phyloP scores from a whole-genome alignment of 495 filamentous ascomycete species.

The Aspergillus diversus region DNA sequence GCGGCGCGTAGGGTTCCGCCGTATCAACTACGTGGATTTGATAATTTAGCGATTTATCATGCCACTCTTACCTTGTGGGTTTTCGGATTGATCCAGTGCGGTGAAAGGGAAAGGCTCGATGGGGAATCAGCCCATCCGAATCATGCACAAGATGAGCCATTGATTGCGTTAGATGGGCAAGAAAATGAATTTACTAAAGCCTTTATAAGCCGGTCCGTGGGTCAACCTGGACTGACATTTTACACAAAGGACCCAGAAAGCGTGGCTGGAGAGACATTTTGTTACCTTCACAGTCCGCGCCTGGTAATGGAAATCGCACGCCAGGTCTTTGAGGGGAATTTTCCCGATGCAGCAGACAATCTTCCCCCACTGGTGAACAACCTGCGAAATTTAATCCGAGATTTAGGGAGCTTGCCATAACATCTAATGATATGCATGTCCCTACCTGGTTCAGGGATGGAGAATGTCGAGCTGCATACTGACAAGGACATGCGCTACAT shows the following conservation, averaged over 20 bases:
- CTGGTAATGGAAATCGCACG: constrained; percentile 51
- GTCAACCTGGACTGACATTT: constrained; percentile 38
- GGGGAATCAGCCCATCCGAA: constrained; percentile 6
- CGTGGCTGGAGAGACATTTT: constrained; percentile 16
- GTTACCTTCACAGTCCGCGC: constrained; percentile 28
- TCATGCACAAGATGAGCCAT: constrained; percentile 24
- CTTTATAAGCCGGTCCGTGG: constrained; percentile 36
- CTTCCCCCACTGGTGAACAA: constrained; percentile 55
- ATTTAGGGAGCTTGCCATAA: constrained; percentile 37
- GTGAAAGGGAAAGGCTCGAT: constrained; percentile 15
- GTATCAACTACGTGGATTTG: constrained; percentile 58
- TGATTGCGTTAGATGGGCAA: constrained; percentile 36
- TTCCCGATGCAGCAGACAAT: constrained; percentile 30
- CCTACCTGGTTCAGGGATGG: neutral
- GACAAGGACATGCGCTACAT: no score
- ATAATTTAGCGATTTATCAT: constrained; percentile 58
- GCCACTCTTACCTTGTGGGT: constrained; percentile 60
- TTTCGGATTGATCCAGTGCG: constrained; percentile 48
- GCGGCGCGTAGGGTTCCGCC: constrained; percentile 49
- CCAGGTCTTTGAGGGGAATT: constrained; percentile 52
- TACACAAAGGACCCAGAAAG: constrained; percentile 18
- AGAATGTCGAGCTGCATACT: neutral
- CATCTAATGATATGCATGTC: neutral
- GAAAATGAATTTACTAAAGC: constrained; percentile 34
- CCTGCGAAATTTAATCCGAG: constrained; percentile 55